Percentiles rank a stretch among this genome's conserved stretches.
phyloP scores from a whole-genome alignment of 306 rosid species.

The Vicia villosa region DNA sequence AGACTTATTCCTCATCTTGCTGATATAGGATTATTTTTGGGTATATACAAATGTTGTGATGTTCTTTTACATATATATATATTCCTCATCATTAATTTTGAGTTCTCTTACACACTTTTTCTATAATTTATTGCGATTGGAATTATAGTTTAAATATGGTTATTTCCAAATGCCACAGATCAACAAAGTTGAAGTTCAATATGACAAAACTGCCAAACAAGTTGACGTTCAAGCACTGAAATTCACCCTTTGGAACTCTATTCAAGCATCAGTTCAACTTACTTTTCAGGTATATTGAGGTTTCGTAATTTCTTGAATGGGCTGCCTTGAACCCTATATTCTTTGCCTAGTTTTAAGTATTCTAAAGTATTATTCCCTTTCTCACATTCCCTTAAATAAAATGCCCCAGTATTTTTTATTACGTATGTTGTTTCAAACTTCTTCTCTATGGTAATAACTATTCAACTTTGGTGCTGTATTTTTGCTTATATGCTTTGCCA shows the following conservation, averaged over 20 bases:
- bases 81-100: conserved; percentile 11
- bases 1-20: too few species aligned
- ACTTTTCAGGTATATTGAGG: conserved; percentile 54
- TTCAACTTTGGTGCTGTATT: conserved; percentile 6
- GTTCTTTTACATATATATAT: neutral
- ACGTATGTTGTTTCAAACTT: neutral
- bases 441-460: neutral
- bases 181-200: conserved; percentile 85
- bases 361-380: neutral
- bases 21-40: neutral
- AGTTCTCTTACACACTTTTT: conserved; percentile 7
- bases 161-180: conserved; percentile 57
- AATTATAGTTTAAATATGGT: conserved; percentile 27
- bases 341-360: conserved; percentile 9
- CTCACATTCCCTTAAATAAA: conserved; percentile 7
- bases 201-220: conserved; percentile 89
- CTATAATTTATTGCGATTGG: neutral
- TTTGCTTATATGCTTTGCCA: neutral
- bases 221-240: conserved; percentile 87
- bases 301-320: conserved; percentile 1
- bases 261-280: conserved; percentile 55
- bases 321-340: neutral
- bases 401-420: conserved; percentile 6
- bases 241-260: conserved; percentile 68
- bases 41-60: neutral